Conservation (phyloP, 2,329 filamentous ascomycete species). For the Didymella exigua region DNA sequence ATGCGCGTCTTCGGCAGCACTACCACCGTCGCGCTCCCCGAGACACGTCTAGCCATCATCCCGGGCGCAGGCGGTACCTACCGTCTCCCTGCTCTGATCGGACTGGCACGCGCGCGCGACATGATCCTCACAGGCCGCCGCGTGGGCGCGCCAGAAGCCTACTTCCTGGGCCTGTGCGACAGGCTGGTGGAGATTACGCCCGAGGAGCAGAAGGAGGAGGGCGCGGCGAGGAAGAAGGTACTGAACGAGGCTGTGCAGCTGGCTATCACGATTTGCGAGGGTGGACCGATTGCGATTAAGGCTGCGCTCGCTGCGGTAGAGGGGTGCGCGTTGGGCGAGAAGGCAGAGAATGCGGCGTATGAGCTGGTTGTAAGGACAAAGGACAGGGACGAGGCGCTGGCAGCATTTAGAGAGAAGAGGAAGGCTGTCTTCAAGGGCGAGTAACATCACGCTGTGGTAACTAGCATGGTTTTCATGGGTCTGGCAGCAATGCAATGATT, state of each 20-base stretch:
- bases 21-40: conserved; percentile 80
- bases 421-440: conserved; percentile 69
- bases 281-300: conserved; percentile 81
- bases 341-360: conserved; percentile 87
- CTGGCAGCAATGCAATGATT: no score
- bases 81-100: conserved; percentile 81
- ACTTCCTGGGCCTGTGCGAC: conserved; percentile 89
- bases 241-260: conserved; percentile 77
- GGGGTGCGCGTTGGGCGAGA: conserved; percentile 68
- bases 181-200: conserved; percentile 80
- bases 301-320: conserved; percentile 80
- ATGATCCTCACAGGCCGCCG: conserved; percentile 88
- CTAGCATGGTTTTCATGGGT: background rate
- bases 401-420: conserved; percentile 80
- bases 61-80: conserved; percentile 93
- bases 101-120: conserved; percentile 80
- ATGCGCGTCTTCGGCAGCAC: conserved; percentile 85
- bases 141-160: conserved; percentile 81
- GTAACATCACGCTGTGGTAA: conserved; percentile 10
- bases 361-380: conserved; percentile 80
- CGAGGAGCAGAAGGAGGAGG: conserved; percentile 57
- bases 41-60: conserved; percentile 91
- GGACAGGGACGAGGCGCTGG: conserved; percentile 86
- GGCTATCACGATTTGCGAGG: conserved; percentile 85
- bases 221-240: conserved; percentile 68